phyloP scores from a whole-genome alignment of 345 rosid species.

The Lagerstroemia speciosa region DNA sequence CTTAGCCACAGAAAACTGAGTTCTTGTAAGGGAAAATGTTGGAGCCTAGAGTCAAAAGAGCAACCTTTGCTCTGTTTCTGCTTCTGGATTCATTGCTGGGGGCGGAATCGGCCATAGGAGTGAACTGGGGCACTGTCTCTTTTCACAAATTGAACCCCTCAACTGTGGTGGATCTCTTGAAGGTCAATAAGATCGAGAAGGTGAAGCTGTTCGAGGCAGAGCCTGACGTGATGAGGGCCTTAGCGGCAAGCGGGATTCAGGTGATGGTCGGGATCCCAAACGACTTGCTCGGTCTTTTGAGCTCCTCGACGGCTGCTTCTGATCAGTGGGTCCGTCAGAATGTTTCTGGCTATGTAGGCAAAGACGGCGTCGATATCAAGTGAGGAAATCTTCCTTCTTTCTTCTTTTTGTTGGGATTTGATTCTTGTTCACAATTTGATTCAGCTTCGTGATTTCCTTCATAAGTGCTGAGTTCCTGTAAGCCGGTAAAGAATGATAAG shows the following conservation, averaged over 20 bases:
- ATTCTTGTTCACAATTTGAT: neutral
- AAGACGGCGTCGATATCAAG: slow-evolving; percentile 82
- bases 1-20: neutral
- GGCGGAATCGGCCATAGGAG: slow-evolving; percentile 67
- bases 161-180: slow-evolving; percentile 87
- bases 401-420: neutral
- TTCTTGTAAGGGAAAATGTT: slow-evolving; percentile 17
- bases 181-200: slow-evolving; percentile 56
- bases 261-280: slow-evolving; percentile 89
- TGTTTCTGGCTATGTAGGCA: slow-evolving; percentile 58
- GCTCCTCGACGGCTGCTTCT: slow-evolving; percentile 44
- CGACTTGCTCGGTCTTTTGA: slow-evolving; percentile 48
- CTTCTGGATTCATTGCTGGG: slow-evolving; percentile 13
- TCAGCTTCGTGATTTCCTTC: neutral
- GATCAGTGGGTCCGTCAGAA: slow-evolving; percentile 82
- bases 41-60: slow-evolving; percentile 9
- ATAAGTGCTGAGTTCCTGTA: no score
- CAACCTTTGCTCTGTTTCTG: slow-evolving; percentile 11
- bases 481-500: no score
- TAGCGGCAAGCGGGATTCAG: slow-evolving; percentile 74
- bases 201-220: slow-evolving; percentile 89
- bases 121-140: slow-evolving; percentile 88
- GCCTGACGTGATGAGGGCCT: slow-evolving; percentile 45
- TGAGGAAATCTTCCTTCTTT: slow-evolving; percentile 14
- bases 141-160: slow-evolving; percentile 64